Evolutionary conservation across 2,329 filamentous ascomycete species (phyloP).

Genomic region (Dactylonectria macrodidyma): DNA sequence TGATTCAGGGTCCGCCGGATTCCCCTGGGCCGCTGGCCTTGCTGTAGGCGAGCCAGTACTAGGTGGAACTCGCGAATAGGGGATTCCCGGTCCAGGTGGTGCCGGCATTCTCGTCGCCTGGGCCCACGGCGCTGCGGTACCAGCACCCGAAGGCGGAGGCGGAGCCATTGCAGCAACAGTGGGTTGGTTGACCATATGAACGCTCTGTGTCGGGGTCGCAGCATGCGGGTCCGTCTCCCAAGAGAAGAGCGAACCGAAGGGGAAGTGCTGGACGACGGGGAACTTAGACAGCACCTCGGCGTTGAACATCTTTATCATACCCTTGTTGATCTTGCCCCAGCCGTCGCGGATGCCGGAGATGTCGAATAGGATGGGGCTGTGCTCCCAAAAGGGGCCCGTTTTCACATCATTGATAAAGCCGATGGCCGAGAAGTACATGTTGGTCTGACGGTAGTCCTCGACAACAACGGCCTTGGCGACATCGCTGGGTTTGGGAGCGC

Average conservation of each 20-base stretch:
- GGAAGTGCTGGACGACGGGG: slow-evolving; percentile 97
- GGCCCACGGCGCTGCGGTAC: slow-evolving; percentile 63
- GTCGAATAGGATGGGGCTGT: slow-evolving; percentile 94
- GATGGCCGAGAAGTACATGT: slow-evolving; percentile 95
- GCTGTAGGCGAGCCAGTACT: slow-evolving; percentile 45
- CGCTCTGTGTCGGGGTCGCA: slow-evolving; percentile 60
- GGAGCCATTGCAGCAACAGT: slow-evolving; percentile 43
- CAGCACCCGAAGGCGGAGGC: slow-evolving; percentile 44
- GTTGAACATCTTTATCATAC: slow-evolving; percentile 99
- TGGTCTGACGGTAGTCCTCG: slow-evolving; percentile 74
- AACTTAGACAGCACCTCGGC: slow-evolving; percentile 97
- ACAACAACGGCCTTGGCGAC: slow-evolving; percentile 77
- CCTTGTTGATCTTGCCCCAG: slow-evolving; percentile 99
- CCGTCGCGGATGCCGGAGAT: slow-evolving; percentile 91
- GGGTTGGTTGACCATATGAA: slow-evolving; percentile 73
- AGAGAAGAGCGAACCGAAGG: slow-evolving; percentile 84
- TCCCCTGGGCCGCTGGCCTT: slow-evolving; percentile 40
- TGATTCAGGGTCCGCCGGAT: slow-evolving; percentile 44
- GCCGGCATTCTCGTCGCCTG: slow-evolving; percentile 58
- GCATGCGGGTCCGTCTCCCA: slow-evolving; percentile 80
- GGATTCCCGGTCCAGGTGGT: slow-evolving; percentile 54
- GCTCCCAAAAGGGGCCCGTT: slow-evolving; percentile 95
- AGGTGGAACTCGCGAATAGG: slow-evolving; percentile 55
- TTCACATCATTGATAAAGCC: slow-evolving; percentile 99
- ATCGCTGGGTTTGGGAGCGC: slow-evolving; percentile 79